Evolutionary conservation across 2,329 filamentous ascomycete species (phyloP), one percentile per base, ranked within the genome.

Genomic region (Colletotrichum sojae): DNA sequence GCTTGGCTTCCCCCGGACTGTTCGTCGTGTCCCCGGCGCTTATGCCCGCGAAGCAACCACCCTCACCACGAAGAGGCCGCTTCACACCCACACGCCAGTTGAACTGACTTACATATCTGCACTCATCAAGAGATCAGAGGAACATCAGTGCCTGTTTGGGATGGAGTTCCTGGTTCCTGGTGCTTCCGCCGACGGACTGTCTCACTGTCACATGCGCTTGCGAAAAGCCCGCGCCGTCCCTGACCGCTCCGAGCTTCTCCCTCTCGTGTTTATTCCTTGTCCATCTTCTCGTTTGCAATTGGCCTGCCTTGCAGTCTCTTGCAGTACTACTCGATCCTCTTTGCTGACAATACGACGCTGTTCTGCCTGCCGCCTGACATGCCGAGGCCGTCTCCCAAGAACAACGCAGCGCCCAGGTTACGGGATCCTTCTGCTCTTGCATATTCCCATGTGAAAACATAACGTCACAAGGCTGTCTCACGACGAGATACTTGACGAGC

Each of bases 141-240:
- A 60, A 55, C 36, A 66, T 61, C 18, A 40, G 39, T 66, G 36
- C 62, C 62, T 39, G 10, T 55, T 66, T 20, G 55, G 62, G 62
- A 40, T 45, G 36, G 25, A 69, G 66, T 69, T 69, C 66, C 66
- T 69, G 66, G 66, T 69, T 69, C 66, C 66, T 69, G 66, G 51
- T 56, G 22, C 49, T 66, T 49, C 18, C 27, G 49, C 46, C 39
- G 48, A 22, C 40, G 39, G 39, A n/a, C 16, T 16, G 66, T 60
- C 55, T 69, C 43, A 39, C 45, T 45, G 25, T 69, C 62, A 69
- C 62, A 60, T 69, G 66, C 62, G 51, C 43, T 18, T 25, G 22
- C 22, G 22, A 27, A 15, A n/a, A 46, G 6, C 51, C 20, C 27
- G 40, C 49, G 61, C 62, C n/a, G 49, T 13, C 22, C 8, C 15